phyloP scores from a whole-genome alignment of 768 basidiomycete genomes.

The Leccinum variicolor region DNA sequence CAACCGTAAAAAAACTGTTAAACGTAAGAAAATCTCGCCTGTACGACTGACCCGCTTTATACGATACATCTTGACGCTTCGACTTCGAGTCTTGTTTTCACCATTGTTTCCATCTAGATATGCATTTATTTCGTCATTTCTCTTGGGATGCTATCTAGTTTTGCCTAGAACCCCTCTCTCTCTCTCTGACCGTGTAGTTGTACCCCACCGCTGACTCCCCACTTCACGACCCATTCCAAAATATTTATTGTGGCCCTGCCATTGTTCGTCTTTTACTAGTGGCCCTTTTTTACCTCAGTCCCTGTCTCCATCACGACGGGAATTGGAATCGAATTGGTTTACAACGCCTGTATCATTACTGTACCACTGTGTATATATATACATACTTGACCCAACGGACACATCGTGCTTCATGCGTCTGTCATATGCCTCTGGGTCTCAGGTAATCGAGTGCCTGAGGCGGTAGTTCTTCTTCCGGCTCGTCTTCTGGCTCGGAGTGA shows the following conservation, averaged over 20 bases:
- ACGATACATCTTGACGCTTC: conserved; percentile 24
- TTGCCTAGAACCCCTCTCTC: conserved; percentile 25
- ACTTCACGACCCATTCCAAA: not conserved
- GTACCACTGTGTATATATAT: conserved; percentile 25
- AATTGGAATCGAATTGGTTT: conserved; percentile 9
- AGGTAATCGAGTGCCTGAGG: not conserved
- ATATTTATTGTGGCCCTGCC: conserved; percentile 19
- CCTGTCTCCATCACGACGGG: not conserved
- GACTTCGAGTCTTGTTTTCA: not conserved
- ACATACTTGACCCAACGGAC: not conserved
- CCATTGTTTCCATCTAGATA: conserved; percentile 29
- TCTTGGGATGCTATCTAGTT: conserved; percentile 27
- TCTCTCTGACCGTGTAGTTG: conserved; percentile 21
- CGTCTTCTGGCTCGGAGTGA: not conserved
- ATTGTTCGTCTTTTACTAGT: not conserved
- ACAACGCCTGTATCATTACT: conserved; percentile 26
- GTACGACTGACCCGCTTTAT: conserved; percentile 13
- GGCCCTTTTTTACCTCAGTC: not conserved
- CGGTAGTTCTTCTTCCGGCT: not conserved
- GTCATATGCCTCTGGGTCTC: not conserved
- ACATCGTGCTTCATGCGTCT: not conserved
- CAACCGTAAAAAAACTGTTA: conserved; percentile 6
- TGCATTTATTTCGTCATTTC: conserved; percentile 15
- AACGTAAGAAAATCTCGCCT: not conserved
- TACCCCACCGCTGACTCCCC: conserved; percentile 3